These are phyloP conservation scores for Ophiocordyceps camponoti-saundersi DNA, from an alignment of 2,329 filamentous ascomycete genomes.

Conservation along the genomic window DNA sequence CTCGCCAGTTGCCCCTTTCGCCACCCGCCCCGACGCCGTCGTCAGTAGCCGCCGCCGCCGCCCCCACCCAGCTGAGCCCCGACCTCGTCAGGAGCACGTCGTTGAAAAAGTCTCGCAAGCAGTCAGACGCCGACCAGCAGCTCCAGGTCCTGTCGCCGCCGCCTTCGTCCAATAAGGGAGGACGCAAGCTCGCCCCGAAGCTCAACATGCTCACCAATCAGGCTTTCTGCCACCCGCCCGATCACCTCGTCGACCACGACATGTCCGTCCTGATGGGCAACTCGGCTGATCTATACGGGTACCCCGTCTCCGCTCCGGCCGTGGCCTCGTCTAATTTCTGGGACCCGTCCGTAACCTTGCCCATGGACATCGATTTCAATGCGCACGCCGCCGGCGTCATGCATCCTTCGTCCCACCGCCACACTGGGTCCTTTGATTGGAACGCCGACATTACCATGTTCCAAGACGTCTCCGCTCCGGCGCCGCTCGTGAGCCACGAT, in stretches of 20 bases:
- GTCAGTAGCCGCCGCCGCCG: constrained; percentile 13
- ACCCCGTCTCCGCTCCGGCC: constrained; percentile 41
- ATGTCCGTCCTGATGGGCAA: constrained; percentile 28
- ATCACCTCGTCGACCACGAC: constrained; percentile 30
- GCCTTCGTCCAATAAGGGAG: constrained; percentile 36
- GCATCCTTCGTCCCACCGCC: constrained; percentile 20
- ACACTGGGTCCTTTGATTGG: constrained; percentile 40
- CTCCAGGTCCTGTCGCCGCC: constrained; percentile 43
- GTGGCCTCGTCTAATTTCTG: constrained; percentile 36
- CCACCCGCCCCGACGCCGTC: not conserved
- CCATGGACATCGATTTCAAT: constrained; percentile 44
- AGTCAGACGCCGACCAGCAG: constrained; percentile 17
- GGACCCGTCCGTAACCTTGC: constrained; percentile 35
- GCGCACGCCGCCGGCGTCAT: constrained; percentile 26
- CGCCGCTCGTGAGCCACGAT: constrained; percentile 16
- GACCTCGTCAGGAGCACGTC: constrained; percentile 11
- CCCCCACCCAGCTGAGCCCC: constrained; percentile 11
- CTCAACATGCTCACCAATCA: constrained; percentile 42
- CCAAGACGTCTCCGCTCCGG: constrained; percentile 23
- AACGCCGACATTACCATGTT: constrained; percentile 36
- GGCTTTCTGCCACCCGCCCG: constrained; percentile 32
- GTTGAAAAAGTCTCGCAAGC: constrained; percentile 28
- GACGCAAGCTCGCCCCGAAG: constrained; percentile 36
- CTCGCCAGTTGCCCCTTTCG: not conserved
- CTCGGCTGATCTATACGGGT: constrained; percentile 39